Evolutionary conservation across 345 rosid species (phyloP).

Genomic region (Citrus unshiu): DNA sequence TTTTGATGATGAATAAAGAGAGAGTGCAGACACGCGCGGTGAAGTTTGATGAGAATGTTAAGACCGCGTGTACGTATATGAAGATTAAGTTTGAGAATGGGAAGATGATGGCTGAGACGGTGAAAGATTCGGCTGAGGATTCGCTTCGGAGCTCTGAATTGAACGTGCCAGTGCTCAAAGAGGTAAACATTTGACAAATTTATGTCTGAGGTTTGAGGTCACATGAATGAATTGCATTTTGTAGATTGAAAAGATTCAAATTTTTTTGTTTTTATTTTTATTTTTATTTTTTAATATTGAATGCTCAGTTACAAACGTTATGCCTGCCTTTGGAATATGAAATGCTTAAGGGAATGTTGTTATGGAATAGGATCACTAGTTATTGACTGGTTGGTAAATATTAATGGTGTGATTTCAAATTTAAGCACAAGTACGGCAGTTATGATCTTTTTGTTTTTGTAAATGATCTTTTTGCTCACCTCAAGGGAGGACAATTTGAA

Average conservation of each 20-base stretch:
- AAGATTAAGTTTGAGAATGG: constrained; percentile 69
- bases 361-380: not conserved
- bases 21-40: constrained; percentile 83
- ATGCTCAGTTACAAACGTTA: not conserved
- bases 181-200: constrained; percentile 40
- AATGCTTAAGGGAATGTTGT: not conserved
- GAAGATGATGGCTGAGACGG: constrained; percentile 65
- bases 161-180: constrained; percentile 76
- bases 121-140: constrained; percentile 72
- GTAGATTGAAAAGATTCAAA: not conserved
- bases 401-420: not conserved
- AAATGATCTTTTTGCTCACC: not conserved
- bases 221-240: not conserved
- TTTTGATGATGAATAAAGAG: constrained; percentile 81
- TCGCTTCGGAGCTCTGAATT: constrained; percentile 65
- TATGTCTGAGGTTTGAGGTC: not conserved
- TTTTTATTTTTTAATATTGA: not conserved
- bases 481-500: not conserved
- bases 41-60: constrained; percentile 50
- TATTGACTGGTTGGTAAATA: not conserved
- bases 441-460: not conserved
- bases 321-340: not conserved
- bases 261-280: not conserved
- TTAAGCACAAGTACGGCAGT: not conserved
- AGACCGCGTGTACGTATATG: constrained; percentile 62